These are phyloP conservation scores for Debaryomyces castellii DNA, from an alignment of 805 yeast genomes.

Conservation along the genomic window DNA sequence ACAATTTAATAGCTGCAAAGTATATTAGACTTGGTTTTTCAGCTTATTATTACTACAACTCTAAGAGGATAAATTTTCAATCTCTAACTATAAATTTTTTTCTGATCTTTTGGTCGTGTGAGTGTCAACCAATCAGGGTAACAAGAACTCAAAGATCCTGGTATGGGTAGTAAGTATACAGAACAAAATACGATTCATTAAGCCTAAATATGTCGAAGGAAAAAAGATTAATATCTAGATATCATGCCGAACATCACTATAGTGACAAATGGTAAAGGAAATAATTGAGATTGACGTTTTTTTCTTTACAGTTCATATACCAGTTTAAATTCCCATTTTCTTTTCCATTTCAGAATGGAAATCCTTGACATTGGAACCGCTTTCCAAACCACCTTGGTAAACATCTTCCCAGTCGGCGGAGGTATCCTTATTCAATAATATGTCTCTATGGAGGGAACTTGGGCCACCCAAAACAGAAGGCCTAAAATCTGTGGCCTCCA, in stretches of 20 bases:
- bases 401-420: slow-evolving; percentile 93
- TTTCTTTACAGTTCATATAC: neutral
- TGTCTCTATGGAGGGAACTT: slow-evolving; percentile 67
- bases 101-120: neutral
- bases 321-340: slow-evolving; percentile 46
- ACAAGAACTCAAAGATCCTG: neutral
- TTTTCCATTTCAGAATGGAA: slow-evolving; percentile 76
- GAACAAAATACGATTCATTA: neutral
- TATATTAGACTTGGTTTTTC: neutral
- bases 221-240: neutral
- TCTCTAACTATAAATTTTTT: neutral
- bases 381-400: slow-evolving; percentile 56
- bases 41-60: neutral
- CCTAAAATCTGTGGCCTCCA: slow-evolving; percentile 65
- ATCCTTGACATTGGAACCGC: slow-evolving; percentile 42
- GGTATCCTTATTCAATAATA: slow-evolving; percentile 74
- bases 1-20: neutral
- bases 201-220: neutral
- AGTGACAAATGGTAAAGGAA: neutral
- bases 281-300: neutral
- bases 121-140: slow-evolving; percentile 1
- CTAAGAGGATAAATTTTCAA: neutral
- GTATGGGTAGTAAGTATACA: neutral
- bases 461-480: slow-evolving; percentile 64
- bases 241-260: neutral